Conservation (phyloP, 768 basidiomycete species). For the Suillus placidus region DNA sequence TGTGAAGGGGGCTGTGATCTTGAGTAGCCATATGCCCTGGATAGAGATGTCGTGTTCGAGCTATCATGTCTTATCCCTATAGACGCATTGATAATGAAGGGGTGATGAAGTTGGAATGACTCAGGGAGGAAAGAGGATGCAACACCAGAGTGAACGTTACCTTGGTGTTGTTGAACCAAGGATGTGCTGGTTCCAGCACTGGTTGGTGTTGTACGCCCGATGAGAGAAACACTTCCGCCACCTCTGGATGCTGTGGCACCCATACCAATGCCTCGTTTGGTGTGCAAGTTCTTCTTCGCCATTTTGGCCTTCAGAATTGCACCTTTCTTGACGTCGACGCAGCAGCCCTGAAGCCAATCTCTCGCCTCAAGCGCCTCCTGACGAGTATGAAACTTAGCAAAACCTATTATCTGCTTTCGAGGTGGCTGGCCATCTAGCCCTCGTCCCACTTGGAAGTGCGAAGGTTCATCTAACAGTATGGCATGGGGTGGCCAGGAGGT, state of each 20-base stretch:
- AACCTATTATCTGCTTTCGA: slow-evolving; percentile 96
- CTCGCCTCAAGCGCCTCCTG: slow-evolving; percentile 86
- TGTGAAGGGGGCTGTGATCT: slow-evolving; percentile 37
- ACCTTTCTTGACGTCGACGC: slow-evolving; percentile 92
- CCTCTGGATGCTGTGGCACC: slow-evolving; percentile 38
- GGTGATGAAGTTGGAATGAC: too few species aligned
- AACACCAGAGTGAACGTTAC: too few species aligned
- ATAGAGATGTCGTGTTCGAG: too few species aligned
- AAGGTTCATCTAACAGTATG: slow-evolving; percentile 37
- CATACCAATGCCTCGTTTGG: slow-evolving; percentile 81
- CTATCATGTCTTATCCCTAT: too few species aligned
- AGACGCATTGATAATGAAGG: too few species aligned
- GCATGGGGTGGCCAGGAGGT: slow-evolving; percentile 63
- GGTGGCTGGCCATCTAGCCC: slow-evolving; percentile 45
- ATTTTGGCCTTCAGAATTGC: slow-evolving; percentile 96
- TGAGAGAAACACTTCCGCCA: slow-evolving; percentile 39
- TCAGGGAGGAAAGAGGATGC: too few species aligned
- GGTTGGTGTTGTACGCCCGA: slow-evolving; percentile 85
- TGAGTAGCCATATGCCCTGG: slow-evolving; percentile 29
- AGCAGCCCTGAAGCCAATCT: slow-evolving; percentile 84
- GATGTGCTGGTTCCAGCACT: slow-evolving; percentile 41
- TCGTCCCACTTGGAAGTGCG: slow-evolving; percentile 33
- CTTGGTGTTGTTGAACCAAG: slow-evolving; percentile 28
- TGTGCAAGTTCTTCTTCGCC: slow-evolving; percentile 99
- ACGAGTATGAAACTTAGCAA: slow-evolving; percentile 91